phyloP scores from a whole-genome alignment of 495 filamentous ascomycete species.

The Penicillium antarcticum region DNA sequence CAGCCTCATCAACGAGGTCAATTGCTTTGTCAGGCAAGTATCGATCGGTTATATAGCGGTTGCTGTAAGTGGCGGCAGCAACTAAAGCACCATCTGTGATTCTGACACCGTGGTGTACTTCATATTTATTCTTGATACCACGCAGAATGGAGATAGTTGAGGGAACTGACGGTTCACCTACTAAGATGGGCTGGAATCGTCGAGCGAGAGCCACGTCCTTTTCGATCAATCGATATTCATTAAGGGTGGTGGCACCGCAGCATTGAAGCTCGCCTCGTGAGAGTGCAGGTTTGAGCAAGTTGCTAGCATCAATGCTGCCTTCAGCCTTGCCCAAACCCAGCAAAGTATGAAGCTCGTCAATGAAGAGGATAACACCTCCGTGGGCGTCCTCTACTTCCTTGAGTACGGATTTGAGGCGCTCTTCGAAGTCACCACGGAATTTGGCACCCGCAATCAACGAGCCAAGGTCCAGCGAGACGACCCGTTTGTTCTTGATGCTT shows the following conservation, averaged over 20 bases:
- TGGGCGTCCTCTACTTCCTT: conserved; percentile 88
- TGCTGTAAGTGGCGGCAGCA: conserved; percentile 85
- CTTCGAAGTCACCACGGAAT: conserved; percentile 94
- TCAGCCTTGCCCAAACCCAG: conserved; percentile 92
- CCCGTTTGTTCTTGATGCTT: conserved; percentile 91
- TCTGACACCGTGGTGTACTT: conserved; percentile 88
- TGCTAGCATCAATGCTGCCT: conserved; percentile 93
- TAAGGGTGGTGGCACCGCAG: conserved; percentile 89
- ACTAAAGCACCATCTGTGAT: conserved; percentile 93
- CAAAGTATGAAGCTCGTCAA: conserved; percentile 91
- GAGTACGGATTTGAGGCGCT: conserved; percentile 84
- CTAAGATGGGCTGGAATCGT: conserved; percentile 88
- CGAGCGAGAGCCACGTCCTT: conserved; percentile 93
- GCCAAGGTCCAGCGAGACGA: conserved; percentile 83
- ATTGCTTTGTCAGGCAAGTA: conserved; percentile 97
- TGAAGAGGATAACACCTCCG: conserved; percentile 87
- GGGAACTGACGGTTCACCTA: conserved; percentile 83
- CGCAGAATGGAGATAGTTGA: conserved; percentile 95
- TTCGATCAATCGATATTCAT: conserved; percentile 89
- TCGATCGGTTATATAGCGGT: conserved; percentile 94
- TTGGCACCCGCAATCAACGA: conserved; percentile 94
- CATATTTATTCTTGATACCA: conserved; percentile 95
- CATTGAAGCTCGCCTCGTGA: conserved; percentile 91
- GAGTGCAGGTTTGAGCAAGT: conserved; percentile 90
- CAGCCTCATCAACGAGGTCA: conserved; percentile 93